Percentiles rank a stretch among this genome's conserved stretches.
Evolutionary conservation across 108 stramenopile genomes (phyloP).

Genomic region (Fragilariopsis cylindrus): DNA sequence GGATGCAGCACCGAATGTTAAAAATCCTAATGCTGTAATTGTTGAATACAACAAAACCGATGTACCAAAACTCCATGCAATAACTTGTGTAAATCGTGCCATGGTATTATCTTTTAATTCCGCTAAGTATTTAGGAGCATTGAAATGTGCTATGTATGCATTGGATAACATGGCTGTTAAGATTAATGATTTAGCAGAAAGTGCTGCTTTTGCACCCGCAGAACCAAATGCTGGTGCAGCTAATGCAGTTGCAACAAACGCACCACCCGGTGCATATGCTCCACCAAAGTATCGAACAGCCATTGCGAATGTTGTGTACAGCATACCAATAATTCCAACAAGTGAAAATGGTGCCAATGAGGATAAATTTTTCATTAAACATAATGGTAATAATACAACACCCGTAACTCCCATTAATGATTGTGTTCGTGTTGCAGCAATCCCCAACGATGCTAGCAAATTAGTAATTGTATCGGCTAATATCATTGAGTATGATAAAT

Average conservation of each 20-base stretch:
- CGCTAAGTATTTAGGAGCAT: constrained; percentile 90
- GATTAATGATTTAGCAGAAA: constrained; percentile 78
- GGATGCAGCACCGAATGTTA: constrained; percentile 90
- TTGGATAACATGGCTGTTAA: constrained; percentile 94
- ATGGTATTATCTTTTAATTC: constrained; percentile 95
- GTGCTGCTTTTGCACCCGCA: constrained; percentile 62
- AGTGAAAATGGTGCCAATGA: constrained; percentile 86
- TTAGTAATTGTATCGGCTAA: constrained; percentile 85
- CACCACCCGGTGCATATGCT: constrained; percentile 76
- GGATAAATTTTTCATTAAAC: constrained; percentile 85
- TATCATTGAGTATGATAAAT: constrained; percentile 94
- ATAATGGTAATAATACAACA: constrained; percentile 88
- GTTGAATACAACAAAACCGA: constrained; percentile 71
- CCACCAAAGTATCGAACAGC: constrained; percentile 79
- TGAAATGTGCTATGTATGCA: constrained; percentile 83
- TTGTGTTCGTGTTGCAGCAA: constrained; percentile 56
- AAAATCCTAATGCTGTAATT: constrained; percentile 84
- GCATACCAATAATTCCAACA: constrained; percentile 81
- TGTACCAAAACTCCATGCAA: constrained; percentile 75
- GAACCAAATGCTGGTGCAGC: constrained; percentile 66
- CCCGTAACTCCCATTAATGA: constrained; percentile 70
- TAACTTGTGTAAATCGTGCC: constrained; percentile 79
- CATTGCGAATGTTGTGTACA: constrained; percentile 86
- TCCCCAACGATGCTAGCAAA: constrained; percentile 67
- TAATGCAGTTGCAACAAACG: constrained; percentile 54